Percentiles rank a stretch among this genome's conserved stretches.
phyloP scores from a whole-genome alignment of 2,329 filamentous ascomycete species.

The Pyrenochaeta sp. region DNA sequence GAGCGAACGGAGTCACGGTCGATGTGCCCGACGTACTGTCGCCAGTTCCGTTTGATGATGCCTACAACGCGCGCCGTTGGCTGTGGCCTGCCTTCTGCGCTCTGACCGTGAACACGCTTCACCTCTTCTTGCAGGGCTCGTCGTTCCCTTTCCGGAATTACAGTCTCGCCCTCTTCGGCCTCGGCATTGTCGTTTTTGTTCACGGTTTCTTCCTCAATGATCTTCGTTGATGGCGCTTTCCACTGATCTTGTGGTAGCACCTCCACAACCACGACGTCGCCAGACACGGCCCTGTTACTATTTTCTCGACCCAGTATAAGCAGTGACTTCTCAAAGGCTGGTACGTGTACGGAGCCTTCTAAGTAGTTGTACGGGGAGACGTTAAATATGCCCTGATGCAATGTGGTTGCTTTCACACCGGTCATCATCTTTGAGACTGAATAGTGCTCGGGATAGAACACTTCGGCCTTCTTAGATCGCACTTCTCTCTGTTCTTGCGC shows the following conservation, averaged over 20 bases:
- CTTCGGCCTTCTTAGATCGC: conserved; percentile 71
- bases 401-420: conserved; percentile 82
- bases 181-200: conserved; percentile 96
- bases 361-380: conserved; percentile 98
- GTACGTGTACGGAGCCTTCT: conserved; percentile 89
- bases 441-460: conserved; percentile 89
- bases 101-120: conserved; percentile 80
- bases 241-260: conserved; percentile 93
- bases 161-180: conserved; percentile 72
- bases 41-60: conserved; percentile 94
- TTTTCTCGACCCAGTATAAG: conserved; percentile 92
- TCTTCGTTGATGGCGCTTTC: conserved; percentile 95
- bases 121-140: conserved; percentile 91
- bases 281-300: conserved; percentile 92
- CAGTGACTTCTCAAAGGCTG: conserved; percentile 87
- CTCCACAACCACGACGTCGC: conserved; percentile 92
- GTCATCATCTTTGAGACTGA: conserved; percentile 94
- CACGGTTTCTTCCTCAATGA: conserved; percentile 91
- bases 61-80: conserved; percentile 94
- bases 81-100: conserved; percentile 78
- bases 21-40: conserved; percentile 96
- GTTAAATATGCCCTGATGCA: conserved; percentile 96
- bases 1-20: conserved; percentile 84
- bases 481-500: conserved; percentile 72
- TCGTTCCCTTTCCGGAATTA: conserved; percentile 89